phyloP scores from a whole-genome alignment of 805 yeast species.

The Monosporozyma solicola region DNA sequence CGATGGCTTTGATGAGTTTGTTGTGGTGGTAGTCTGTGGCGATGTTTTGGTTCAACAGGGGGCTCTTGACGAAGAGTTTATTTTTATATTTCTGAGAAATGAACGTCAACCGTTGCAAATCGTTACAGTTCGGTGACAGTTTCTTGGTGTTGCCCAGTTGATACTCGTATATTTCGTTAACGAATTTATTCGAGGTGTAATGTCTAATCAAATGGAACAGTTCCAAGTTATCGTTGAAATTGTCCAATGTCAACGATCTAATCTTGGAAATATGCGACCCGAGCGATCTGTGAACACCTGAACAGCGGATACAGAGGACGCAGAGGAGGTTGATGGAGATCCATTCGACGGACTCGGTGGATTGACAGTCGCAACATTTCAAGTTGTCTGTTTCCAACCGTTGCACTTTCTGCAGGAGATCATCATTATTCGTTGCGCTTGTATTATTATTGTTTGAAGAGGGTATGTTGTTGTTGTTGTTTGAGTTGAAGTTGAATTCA shows the following conservation, averaged over 20 bases:
- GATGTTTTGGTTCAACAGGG: constrained; percentile 11
- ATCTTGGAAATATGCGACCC: constrained; percentile 78
- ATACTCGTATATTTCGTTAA: constrained; percentile 57
- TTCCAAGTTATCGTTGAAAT: constrained; percentile 48
- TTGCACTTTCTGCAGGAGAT: constrained; percentile 16
- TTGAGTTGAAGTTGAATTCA: background rate
- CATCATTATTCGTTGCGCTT: background rate
- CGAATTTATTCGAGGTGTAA: constrained; percentile 43
- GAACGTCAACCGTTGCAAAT: constrained; percentile 45
- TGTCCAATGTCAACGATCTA: constrained; percentile 69
- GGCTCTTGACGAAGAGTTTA: constrained; percentile 32
- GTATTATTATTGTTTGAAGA: too few species aligned
- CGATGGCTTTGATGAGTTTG: constrained; percentile 43
- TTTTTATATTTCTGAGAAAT: constrained; percentile 57
- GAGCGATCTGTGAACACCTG: constrained; percentile 79
- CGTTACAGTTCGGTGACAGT: constrained; percentile 31
- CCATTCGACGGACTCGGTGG: constrained; percentile 65
- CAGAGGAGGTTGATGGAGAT: constrained; percentile 66
- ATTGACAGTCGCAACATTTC: constrained; percentile 73
- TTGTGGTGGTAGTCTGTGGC: constrained; percentile 18
- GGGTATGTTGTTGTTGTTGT: too few species aligned
- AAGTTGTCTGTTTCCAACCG: constrained; percentile 44
- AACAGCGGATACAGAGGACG: constrained; percentile 73
- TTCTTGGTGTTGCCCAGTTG: constrained; percentile 13
- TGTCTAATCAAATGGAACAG: constrained; percentile 44